Base-by-base conservation (phyloP, 108 stramenopile species). In the Stephanodiscus triporus region DNA sequence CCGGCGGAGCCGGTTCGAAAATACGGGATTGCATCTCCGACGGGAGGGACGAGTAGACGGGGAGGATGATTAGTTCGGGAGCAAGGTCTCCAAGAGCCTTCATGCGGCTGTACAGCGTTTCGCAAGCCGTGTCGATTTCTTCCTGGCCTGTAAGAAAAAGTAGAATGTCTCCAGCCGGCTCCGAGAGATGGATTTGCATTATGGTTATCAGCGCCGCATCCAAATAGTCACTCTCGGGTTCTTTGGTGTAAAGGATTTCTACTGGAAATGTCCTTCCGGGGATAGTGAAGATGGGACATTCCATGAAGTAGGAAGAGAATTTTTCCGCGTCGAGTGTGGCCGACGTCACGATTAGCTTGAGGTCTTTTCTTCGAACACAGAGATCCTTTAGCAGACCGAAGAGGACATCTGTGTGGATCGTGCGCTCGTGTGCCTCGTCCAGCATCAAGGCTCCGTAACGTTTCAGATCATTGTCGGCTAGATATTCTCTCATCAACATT, bases 401-500 rank as follows among this genome's bases (percentile, higher is more conserved):
- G 20, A 99, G 87, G 10, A 99, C 97, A 80, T 98, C 99, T 0
- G 99, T 99, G 69, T 97, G 95, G 36, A 99, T 95, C 4, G 97
- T 98, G n/a, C 99, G 88, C 79, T 99, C 99, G 84, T 99, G 99
- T 9, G 99, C 99, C 73, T 97, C 98, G 69, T 97, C 98, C 62
- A 97, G 70, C 93, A 97, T 97, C 16, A 97, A 82, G 6, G 90
- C 94, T 9, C 83, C 63, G 66, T 97, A 97, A 42, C 95, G 86
- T 34, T 82, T 85, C 54, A 98, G 82, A 76, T 95, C 93, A 71
- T 92, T 91, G 76, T 97, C 97, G 22, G 91, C 92, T 26, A 96
- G 83, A 65, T 96, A 94, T 74, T 93, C 90, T 95, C 98, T 89
- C 97, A 99, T 96, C 14, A 99, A 78, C 95, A 98, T 98, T 53